These are phyloP conservation scores for Bondarzewia mesenterica DNA, from an alignment of 1,284 basidiomycete species.

Conservation along the genomic window DNA sequence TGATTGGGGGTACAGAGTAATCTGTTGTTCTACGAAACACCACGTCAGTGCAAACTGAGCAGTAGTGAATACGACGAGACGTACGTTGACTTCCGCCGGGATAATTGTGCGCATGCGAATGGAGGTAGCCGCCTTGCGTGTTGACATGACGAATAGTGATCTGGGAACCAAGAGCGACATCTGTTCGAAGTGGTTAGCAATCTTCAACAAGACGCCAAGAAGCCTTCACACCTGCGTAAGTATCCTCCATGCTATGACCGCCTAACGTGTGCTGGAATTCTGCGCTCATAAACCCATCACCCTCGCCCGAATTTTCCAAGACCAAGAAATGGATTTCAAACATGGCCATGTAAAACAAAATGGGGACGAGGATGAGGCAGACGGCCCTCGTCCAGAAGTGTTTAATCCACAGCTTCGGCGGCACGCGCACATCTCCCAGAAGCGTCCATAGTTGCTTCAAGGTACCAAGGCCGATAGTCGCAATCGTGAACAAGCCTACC, in stretches of 20 bases:
- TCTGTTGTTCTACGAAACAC: slow-evolving; percentile 76
- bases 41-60: no score
- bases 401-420: slow-evolving; percentile 66
- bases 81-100: slow-evolving; percentile 80
- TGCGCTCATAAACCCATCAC: slow-evolving; percentile 98
- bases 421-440: slow-evolving; percentile 80
- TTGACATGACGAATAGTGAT: slow-evolving; percentile 87
- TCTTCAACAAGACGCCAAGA: not conserved
- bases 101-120: slow-evolving; percentile 89
- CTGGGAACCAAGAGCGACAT: slow-evolving; percentile 81
- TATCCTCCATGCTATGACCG: slow-evolving; percentile 90
- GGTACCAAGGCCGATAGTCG: slow-evolving; percentile 84
- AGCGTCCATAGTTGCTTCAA: slow-evolving; percentile 86
- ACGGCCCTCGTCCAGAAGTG: slow-evolving; percentile 88
- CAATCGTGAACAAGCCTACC: slow-evolving; percentile 99
- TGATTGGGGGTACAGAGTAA: slow-evolving; percentile 98
- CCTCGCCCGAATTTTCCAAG: slow-evolving; percentile 85
- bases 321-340: slow-evolving; percentile 94
- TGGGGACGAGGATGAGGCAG: slow-evolving; percentile 82
- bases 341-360: slow-evolving; percentile 90
- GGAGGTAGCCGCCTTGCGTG: slow-evolving; percentile 96
- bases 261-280: slow-evolving; percentile 95
- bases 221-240: slow-evolving; percentile 64
- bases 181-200: slow-evolving; percentile 27
- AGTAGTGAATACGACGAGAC: slow-evolving; percentile 20